phyloP scores from a whole-genome alignment of 2,329 filamentous ascomycete genomes.

The Cadophora sp. region DNA sequence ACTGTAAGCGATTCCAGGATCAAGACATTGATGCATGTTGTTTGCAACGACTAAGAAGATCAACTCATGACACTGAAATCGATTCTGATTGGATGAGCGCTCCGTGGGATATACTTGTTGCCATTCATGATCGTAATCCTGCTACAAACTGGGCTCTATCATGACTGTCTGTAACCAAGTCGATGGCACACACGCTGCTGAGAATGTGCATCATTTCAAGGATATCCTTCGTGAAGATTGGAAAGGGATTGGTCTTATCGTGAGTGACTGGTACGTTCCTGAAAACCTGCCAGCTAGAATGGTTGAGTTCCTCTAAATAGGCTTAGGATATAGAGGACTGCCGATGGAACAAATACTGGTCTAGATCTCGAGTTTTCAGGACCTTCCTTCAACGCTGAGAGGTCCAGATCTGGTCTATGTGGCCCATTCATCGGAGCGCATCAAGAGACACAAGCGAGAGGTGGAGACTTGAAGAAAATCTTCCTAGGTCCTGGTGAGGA shows the following conservation, averaged over 20 bases:
- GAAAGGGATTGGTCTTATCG: constrained; percentile 52
- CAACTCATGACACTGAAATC: constrained; percentile 46
- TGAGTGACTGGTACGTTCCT: constrained; percentile 55
- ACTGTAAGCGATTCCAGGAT: constrained; percentile 53
- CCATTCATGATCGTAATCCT: constrained; percentile 54
- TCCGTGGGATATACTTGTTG: constrained; percentile 52
- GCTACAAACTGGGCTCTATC: constrained; percentile 50
- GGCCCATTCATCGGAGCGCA: background rate
- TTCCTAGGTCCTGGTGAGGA: background rate
- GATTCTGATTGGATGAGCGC: constrained; percentile 47
- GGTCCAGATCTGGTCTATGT: constrained; percentile 31
- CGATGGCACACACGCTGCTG: constrained; percentile 49
- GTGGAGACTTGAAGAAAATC: constrained; percentile 1
- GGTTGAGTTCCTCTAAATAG: too few species aligned
- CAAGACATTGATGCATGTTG: constrained; percentile 55
- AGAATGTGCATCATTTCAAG: constrained; percentile 48
- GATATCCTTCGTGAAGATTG: constrained; percentile 52
- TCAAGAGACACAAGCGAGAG: constrained; percentile 9
- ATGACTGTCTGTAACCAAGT: constrained; percentile 57
- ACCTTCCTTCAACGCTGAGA: constrained; percentile 35
- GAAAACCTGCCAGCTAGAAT: too few species aligned
- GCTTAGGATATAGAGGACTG: constrained; percentile 57
- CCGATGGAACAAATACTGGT: constrained; percentile 56
- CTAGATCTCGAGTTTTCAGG: constrained; percentile 68
- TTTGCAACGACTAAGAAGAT: constrained; percentile 52